A percentile compares a stretch with the other conserved stretches of the same genome.
Conservation (phyloP, 371 early-diverging fungal genomes). For the Mitosporidium daphniae region DNA sequence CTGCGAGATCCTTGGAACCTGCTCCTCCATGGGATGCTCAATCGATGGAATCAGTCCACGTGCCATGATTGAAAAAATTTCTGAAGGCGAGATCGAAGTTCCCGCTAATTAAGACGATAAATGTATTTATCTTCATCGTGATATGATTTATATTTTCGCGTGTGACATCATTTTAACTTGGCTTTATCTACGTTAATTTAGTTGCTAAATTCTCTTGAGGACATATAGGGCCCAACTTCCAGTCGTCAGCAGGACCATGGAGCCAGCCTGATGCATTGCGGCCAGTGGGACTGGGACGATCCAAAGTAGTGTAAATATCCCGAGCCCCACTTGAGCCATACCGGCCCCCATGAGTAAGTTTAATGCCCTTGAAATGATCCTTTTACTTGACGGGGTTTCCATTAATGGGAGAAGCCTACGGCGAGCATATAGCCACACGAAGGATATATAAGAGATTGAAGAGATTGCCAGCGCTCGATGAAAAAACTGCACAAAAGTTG, state of each 20-base stretch:
- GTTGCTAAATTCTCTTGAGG: conserved; percentile 15
- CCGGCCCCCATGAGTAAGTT: neutral
- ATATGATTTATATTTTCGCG: too few species aligned
- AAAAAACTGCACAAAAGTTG: conserved; percentile 60
- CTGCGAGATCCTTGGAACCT: conserved; percentile 89
- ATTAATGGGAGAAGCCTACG: too few species aligned
- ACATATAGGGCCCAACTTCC: conserved; percentile 37
- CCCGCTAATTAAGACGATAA: conserved; percentile 19
- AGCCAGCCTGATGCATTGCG: conserved; percentile 71
- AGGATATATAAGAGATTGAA: conserved; percentile 1
- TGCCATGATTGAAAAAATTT: conserved; percentile 27
- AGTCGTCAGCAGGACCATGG: conserved; percentile 37
- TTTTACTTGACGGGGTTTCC: too few species aligned
- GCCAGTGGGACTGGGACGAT: conserved; percentile 64
- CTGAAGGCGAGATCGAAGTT: conserved; percentile 39
- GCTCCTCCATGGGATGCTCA: conserved; percentile 74
- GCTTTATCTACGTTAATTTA: too few species aligned
- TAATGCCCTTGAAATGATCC: too few species aligned
- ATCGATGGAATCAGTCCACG: conserved; percentile 60
- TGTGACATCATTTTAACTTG: too few species aligned
- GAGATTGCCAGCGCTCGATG: conserved; percentile 28
- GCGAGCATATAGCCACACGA: too few species aligned
- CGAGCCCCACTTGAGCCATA: conserved; percentile 20
- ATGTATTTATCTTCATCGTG: too few species aligned
- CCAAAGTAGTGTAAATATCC: conserved; percentile 52